Base-by-base conservation (phyloP, 352 stramenopile species). In the Thraustochytrium sp. region DNA sequence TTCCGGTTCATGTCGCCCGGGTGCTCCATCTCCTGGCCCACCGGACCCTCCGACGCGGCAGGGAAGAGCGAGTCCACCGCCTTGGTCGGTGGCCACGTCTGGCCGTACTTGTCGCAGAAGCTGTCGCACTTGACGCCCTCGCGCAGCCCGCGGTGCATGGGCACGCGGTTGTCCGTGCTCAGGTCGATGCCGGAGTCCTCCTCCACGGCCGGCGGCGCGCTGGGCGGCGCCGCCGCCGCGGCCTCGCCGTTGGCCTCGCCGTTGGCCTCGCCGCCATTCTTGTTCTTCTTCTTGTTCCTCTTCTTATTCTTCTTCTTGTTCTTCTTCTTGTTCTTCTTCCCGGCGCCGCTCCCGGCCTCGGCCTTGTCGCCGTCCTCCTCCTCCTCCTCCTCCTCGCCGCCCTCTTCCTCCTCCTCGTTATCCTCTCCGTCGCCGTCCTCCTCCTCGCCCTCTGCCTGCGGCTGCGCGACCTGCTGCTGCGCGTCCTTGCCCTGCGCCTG, bases 11-110 rank as follows among this genome's bases (percentile, higher is more conserved):
- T 94, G 86, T 98, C 94, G 26, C 94, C 89, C 0, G 93, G 90
- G 87, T 99, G 92, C 11, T 91, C 86, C 85, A 96, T 89, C 82
- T 98, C 96, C 87, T 99, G 94, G 0, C 95, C 96, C 21, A 92
- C 84, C 5, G 95, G 95, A 84, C 93, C 97, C 26, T 34, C n/a
- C 40, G 55, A 49, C 16, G 76, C 46, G 29, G 8, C 31, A 0
- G 62, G 62, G 40, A 76, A 86, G 18, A 96, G 86, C 26, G 92
- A 61, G 3, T 68, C 85, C 2, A 96, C 94, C 2, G 95, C 94
- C 80, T 97, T 98, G n/a, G 94, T 93, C 2, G 96, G 95, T 37
- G 96, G 95, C 31, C 97, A 90, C 1, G 96, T 98, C 89, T 99
- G 96, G 31, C 96, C 96, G 42, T 97, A 89, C 44, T 88, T 87